phyloP scores from a whole-genome alignment of 352 stramenopile genomes.

The Poterioochromonas sp. region DNA sequence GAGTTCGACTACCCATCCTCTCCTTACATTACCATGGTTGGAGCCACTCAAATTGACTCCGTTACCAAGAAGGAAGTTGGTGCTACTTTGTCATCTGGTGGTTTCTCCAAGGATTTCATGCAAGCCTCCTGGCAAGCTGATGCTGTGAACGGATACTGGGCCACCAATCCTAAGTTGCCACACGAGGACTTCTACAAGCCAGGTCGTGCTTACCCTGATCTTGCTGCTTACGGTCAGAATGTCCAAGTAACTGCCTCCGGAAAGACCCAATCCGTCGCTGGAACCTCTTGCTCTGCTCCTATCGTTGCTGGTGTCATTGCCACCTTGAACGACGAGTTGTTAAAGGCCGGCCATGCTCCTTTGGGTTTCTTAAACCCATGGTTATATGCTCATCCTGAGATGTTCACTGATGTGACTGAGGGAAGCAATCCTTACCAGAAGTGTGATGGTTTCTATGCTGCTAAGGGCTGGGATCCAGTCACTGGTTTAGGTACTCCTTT shows the following conservation, averaged over 20 bases:
- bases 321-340: conserved; percentile 22
- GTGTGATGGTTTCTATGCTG: conserved; percentile 5
- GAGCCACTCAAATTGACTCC: conserved; percentile 35
- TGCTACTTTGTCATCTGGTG: conserved; percentile 35
- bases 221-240: conserved; percentile 36
- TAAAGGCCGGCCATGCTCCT: background rate
- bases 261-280: conserved; percentile 16
- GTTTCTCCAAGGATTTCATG: conserved; percentile 34
- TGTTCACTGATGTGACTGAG: conserved; percentile 10
- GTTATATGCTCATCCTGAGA: conserved; percentile 31
- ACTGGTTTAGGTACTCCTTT: conserved; percentile 50
- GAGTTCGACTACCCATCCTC: conserved; percentile 33
- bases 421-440: conserved; percentile 21
- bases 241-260: conserved; percentile 33
- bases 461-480: conserved; percentile 49
- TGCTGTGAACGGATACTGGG: background rate
- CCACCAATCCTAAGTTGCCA: background rate
- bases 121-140: conserved; percentile 33
- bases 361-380: conserved; percentile 36
- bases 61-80: conserved; percentile 1
- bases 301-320: conserved; percentile 36
- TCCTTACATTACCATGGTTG: conserved; percentile 37
- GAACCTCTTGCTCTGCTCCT: conserved; percentile 36
- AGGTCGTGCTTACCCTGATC: conserved; percentile 37
- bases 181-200: conserved; percentile 24